Evolutionary conservation across 2,329 filamentous ascomycete species (phyloP).

Genomic region (Lachnellula subtilissima): DNA sequence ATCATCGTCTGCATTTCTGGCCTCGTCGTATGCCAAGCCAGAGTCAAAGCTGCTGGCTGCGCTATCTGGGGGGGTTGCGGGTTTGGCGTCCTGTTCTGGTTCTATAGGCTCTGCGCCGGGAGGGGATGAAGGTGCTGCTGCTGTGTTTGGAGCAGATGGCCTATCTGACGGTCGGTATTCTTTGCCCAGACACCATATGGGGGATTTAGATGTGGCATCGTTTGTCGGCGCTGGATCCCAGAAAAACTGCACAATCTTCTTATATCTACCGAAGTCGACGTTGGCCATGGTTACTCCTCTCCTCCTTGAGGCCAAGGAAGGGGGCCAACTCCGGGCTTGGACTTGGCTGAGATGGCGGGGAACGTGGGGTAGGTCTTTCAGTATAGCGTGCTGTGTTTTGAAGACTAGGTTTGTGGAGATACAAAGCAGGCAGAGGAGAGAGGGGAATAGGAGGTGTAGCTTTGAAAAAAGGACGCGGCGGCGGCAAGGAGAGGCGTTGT

Average conservation of each 20-base stretch:
- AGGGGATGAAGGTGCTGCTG: slow-evolving; percentile 10
- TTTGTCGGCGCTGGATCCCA: slow-evolving; percentile 89
- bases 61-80: slow-evolving; percentile 30
- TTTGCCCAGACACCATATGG: slow-evolving; percentile 79
- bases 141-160: slow-evolving; percentile 2
- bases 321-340: neutral
- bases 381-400: no score
- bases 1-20: slow-evolving; percentile 19
- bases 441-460: neutral
- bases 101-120: slow-evolving; percentile 7
- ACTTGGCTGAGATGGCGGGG: slow-evolving; percentile 9
- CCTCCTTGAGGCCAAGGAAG: neutral
- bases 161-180: slow-evolving; percentile 41
- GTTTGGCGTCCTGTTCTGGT: slow-evolving; percentile 8
- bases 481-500: neutral
- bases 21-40: slow-evolving; percentile 23
- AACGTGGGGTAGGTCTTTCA: slow-evolving; percentile 11
- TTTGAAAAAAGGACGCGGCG: no score
- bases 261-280: slow-evolving; percentile 71
- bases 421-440: neutral
- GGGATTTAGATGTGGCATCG: slow-evolving; percentile 58
- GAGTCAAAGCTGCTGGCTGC: slow-evolving; percentile 28
- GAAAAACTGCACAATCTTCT: slow-evolving; percentile 82
- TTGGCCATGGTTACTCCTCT: slow-evolving; percentile 45
- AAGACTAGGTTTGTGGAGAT: neutral